Conservation (phyloP, 495 filamentous ascomycete genomes). For the Neurospora intermedia region DNA sequence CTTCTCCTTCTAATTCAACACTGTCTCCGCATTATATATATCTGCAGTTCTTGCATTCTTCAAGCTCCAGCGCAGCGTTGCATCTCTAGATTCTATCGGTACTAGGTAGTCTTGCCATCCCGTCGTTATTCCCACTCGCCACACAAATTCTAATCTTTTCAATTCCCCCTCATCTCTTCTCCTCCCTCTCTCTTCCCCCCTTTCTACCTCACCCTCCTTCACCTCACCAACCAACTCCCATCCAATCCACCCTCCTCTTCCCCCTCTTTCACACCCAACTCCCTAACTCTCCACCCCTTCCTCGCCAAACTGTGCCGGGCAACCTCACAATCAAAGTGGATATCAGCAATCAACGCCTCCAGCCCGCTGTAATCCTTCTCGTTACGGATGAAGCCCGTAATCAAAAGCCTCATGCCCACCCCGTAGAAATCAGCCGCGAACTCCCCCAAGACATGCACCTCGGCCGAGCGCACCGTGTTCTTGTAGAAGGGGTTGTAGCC, state of each 20-base stretch:
- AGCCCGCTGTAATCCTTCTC: constrained; percentile 80
- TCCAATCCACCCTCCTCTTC: constrained; percentile 23
- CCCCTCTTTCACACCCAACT: constrained; percentile 20
- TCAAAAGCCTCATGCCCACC: constrained; percentile 59
- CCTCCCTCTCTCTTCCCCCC: background rate
- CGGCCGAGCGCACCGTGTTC: constrained; percentile 69
- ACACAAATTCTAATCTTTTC: background rate
- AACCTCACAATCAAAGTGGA: constrained; percentile 78
- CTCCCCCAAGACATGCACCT: constrained; percentile 80
- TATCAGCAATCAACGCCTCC: constrained; percentile 80
- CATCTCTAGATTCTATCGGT: background rate
- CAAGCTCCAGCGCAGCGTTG: background rate
- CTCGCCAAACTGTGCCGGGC: constrained; percentile 62
- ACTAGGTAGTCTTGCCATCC: background rate
- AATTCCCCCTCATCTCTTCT: background rate
- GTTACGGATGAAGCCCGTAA: constrained; percentile 79
- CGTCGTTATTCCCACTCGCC: background rate
- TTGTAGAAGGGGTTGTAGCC: constrained; percentile 96
- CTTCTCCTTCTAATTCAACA: background rate
- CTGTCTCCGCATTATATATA: background rate
- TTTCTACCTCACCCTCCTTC: background rate
- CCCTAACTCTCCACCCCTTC: constrained; percentile 42
- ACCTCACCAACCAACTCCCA: constrained; percentile 29
- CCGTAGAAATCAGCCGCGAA: constrained; percentile 78
- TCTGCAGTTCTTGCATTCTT: background rate